Percentiles rank a stretch among this genome's conserved stretches.
Evolutionary conservation across 2,329 filamentous ascomycete species (phyloP).

Genomic region (Cladophialophora psammophila): DNA sequence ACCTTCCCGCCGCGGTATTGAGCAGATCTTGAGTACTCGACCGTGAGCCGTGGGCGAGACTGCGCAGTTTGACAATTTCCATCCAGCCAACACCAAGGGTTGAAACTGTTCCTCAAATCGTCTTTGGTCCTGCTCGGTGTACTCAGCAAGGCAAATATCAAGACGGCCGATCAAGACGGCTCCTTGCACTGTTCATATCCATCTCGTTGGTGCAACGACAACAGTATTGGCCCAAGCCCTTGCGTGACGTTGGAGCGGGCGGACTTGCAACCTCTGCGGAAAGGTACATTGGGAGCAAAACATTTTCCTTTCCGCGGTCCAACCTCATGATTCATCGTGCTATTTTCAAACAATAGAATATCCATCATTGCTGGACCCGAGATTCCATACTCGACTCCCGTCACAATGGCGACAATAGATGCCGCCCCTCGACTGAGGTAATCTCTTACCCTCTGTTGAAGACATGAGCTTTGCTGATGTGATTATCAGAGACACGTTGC

Average conservation of each 20-base stretch:
- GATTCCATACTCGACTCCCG: conserved; percentile 4
- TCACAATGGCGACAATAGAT: conserved; percentile 38
- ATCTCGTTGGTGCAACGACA: conserved; percentile 24
- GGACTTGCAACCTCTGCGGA: conserved; percentile 28
- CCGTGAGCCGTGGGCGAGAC: background rate
- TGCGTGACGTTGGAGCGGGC: conserved; percentile 32
- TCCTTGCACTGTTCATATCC: conserved; percentile 15
- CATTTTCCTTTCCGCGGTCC: conserved; percentile 15
- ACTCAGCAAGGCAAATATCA: background rate
- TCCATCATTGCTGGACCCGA: conserved; percentile 8
- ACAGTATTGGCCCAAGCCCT: conserved; percentile 7
- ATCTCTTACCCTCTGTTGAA: conserved; percentile 6
- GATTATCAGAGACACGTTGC: conserved; percentile 50
- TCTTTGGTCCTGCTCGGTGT: background rate
- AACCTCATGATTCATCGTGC: conserved; percentile 36
- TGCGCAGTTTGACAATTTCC: background rate
- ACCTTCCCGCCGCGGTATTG: background rate
- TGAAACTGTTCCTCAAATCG: background rate
- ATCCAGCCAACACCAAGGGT: background rate
- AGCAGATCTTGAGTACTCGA: background rate
- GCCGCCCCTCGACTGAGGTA: conserved; percentile 35
- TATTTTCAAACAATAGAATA: conserved; percentile 19
- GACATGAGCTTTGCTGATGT: conserved; percentile 19
- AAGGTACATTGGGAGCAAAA: conserved; percentile 32
- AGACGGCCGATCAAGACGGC: background rate